Base-by-base conservation (phyloP, 352 stramenopile genomes). In the Pythium aristosporum region DNA sequence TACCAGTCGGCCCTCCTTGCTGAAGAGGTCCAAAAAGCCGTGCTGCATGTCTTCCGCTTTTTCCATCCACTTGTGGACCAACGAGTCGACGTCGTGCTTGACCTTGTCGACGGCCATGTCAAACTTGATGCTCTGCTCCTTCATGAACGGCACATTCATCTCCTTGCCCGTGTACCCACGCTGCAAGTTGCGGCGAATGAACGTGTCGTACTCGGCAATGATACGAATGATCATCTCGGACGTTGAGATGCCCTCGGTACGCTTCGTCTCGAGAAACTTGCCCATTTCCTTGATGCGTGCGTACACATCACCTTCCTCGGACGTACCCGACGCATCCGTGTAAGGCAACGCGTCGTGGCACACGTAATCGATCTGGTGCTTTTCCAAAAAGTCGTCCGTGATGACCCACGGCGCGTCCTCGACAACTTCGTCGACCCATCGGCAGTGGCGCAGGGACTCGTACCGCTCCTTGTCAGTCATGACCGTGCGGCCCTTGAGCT, bases 141-240 rank as follows among this genome's bases (percentile, higher is more conserved):
- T 92, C 51, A 96, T 85, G 67, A 89, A 90, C 47, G 85, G 82
- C 47, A 96, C 88, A 58, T 97, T 97, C 88, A 97, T 96, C 49
- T 96, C 90, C 71, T 96, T 96, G 67, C 88, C 90, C 30, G 88
- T 84, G 75, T 96, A 96, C 1, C 88, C 90, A 41, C 88, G 85
- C 66, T 92, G 72, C 55, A 97, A 67, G 65, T 97, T 96, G 48
- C 90, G 84, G 34, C 87, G 79, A 64, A 97, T 96, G 69, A 96
- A 96, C 67, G 88, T 96, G 70, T 97, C 89, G 71, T 97, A 97
- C 78, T 96, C 85, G 34, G 85, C 78, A 52, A 97, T 92, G 73
- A 96, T 94, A 28, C 88, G 84, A 46, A 92, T 95, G 67, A 97
- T 97, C 32, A 97, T 74, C 51, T 96, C 88, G 28, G 82, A 96